Evolutionary conservation across 176 grass and related monocot species (phyloP).

Genomic region (Pharus latifolius): DNA sequence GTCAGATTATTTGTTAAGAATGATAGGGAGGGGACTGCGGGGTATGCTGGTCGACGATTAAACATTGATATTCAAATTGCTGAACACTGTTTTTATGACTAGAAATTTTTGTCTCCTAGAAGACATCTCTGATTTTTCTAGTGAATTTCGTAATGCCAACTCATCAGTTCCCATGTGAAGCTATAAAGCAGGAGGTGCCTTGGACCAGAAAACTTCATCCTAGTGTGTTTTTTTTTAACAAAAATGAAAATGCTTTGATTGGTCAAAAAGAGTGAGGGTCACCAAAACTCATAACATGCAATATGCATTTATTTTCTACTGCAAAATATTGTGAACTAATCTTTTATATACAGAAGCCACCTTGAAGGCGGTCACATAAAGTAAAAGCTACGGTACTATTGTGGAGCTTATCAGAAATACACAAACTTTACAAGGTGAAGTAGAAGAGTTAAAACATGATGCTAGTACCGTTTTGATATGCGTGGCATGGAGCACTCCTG

Average conservation of each 20-base stretch:
- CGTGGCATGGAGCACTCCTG: constrained; percentile 78
- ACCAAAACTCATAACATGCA: neutral
- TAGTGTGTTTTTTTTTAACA: neutral
- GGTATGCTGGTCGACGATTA: neutral
- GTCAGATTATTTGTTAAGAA: neutral
- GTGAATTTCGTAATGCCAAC: neutral
- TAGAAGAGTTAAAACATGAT: constrained; percentile 27
- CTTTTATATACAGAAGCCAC: constrained; percentile 33
- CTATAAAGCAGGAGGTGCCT: too few species aligned
- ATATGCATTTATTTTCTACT: constrained; percentile 13
- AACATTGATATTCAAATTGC: neutral
- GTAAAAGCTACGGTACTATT: neutral
- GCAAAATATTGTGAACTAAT: neutral
- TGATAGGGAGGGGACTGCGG: neutral
- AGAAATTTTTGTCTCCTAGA: neutral
- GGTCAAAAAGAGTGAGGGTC: neutral
- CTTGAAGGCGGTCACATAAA: constrained; percentile 12
- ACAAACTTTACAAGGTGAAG: constrained; percentile 16
- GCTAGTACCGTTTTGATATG: constrained; percentile 90
- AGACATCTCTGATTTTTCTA: neutral
- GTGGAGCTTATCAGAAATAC: neutral
- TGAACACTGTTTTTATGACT: neutral
- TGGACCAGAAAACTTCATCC: neutral
- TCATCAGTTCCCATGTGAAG: too few species aligned
- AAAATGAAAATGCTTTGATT: neutral